A percentile compares a stretch with the other conserved stretches of the same genome.
Evolutionary conservation across 2,329 filamentous ascomycete species (phyloP).

Genomic region (Sporothrix luriei): DNA sequence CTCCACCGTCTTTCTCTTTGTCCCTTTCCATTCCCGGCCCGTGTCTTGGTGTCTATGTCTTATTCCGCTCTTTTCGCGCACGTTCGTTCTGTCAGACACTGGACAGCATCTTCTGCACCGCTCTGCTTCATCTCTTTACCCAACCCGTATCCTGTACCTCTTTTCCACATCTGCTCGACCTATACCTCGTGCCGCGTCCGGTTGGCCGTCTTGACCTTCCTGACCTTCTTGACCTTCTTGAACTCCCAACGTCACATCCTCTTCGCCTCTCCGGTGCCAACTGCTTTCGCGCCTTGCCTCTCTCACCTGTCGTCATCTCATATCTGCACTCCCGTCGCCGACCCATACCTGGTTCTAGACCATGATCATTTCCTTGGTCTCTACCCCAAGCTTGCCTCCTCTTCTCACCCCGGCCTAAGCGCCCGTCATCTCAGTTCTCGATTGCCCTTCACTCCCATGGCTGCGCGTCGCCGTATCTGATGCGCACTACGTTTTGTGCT

Average conservation of each 20-base stretch:
- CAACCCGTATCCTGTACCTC: conserved; percentile 27
- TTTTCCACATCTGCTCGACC: conserved; percentile 18
- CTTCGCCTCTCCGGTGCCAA: not conserved
- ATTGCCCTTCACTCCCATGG: conserved; percentile 7
- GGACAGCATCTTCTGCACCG: not conserved
- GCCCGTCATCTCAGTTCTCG: conserved; percentile 8
- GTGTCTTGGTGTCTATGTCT: conserved; percentile 16
- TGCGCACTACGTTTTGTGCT: conserved; percentile 14
- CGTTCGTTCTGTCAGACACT: conserved; percentile 24
- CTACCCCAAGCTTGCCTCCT: not conserved
- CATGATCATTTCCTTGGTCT: conserved; percentile 23
- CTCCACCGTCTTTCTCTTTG: conserved; percentile 24
- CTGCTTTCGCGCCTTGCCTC: not conserved
- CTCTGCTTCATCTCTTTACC: conserved; percentile 21
- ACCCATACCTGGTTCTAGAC: conserved; percentile 19
- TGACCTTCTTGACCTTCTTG: no score
- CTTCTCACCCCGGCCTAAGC: conserved; percentile 19
- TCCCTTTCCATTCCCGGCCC: conserved; percentile 19
- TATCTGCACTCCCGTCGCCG: not conserved
- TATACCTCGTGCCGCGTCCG: not conserved
- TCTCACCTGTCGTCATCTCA: not conserved
- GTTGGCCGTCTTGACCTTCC: not conserved
- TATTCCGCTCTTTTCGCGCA: conserved; percentile 20
- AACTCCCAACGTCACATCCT: not conserved
- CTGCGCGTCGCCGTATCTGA: conserved; percentile 22